phyloP scores from a whole-genome alignment of 129 eudicot species.

The Flaveria trinervia region DNA sequence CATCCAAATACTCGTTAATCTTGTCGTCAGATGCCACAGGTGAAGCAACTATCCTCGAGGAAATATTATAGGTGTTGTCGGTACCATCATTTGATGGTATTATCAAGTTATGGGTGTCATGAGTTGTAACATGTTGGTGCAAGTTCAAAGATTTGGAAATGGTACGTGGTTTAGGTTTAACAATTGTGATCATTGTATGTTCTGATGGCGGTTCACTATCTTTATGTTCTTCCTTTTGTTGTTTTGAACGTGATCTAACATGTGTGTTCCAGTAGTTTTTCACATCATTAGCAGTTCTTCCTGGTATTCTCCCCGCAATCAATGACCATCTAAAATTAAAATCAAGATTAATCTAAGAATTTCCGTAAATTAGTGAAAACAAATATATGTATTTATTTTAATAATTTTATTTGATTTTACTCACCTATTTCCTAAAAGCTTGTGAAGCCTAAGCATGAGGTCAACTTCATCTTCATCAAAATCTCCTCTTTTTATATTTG shows the following conservation, averaged over 20 bases:
- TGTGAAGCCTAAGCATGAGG: slow-evolving; percentile 49
- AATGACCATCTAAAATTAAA: slow-evolving; percentile 51
- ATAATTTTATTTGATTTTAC: neutral
- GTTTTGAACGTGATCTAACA: slow-evolving; percentile 20
- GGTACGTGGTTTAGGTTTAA: slow-evolving; percentile 46
- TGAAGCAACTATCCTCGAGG: neutral
- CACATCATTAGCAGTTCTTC: slow-evolving; percentile 69
- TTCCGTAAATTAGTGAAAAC: neutral
- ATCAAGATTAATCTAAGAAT: no score
- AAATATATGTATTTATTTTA: neutral
- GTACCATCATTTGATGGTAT: neutral
- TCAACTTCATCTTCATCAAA: slow-evolving; percentile 45
- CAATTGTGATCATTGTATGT: neutral
- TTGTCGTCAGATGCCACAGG: neutral
- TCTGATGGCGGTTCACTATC: slow-evolving; percentile 16
- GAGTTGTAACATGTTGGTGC: neutral
- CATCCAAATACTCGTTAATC: neutral
- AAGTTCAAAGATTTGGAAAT: slow-evolving; percentile 27
- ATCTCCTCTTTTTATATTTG: slow-evolving; percentile 43
- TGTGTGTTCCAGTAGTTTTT: slow-evolving; percentile 68
- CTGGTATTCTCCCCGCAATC: slow-evolving; percentile 67
- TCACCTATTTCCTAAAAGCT: slow-evolving; percentile 48
- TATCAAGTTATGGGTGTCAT: neutral
- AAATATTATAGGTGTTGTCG: neutral
- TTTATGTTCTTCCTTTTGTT: slow-evolving; percentile 6